Percentiles rank a stretch among this genome's conserved stretches.
phyloP scores from a whole-genome alignment of 2,329 filamentous ascomycete species.

The Alternaria conjuncta region DNA sequence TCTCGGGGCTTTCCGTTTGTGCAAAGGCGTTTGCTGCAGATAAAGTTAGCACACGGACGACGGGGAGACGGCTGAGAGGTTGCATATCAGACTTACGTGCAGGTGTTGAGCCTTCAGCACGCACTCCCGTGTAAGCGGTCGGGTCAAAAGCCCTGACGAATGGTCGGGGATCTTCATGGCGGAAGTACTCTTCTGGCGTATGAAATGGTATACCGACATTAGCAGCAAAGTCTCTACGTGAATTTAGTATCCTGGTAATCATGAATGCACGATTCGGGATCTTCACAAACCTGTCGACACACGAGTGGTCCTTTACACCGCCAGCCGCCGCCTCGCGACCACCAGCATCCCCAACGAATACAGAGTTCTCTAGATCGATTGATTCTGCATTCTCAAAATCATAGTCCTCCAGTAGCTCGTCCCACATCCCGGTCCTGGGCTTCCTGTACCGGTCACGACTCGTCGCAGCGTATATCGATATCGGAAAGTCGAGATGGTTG shows the following conservation, averaged over 20 bases:
- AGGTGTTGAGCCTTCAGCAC: slow-evolving; percentile 35
- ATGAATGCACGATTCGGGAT: slow-evolving; percentile 10
- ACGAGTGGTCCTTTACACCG: slow-evolving; percentile 63
- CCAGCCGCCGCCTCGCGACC: slow-evolving; percentile 54
- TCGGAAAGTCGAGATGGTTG: slow-evolving; percentile 73
- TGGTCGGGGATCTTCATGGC: slow-evolving; percentile 68
- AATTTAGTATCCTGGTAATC: slow-evolving; percentile 18
- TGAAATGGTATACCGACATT: slow-evolving; percentile 82
- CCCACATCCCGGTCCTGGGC: slow-evolving; percentile 89
- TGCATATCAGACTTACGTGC: slow-evolving; percentile 39
- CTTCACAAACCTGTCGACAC: slow-evolving; percentile 61
- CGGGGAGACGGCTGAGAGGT: slow-evolving; percentile 16
- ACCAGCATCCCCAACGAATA: slow-evolving; percentile 90
- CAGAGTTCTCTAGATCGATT: slow-evolving; percentile 72
- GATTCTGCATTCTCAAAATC: slow-evolving; percentile 57
- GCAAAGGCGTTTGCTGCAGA: slow-evolving; percentile 51
- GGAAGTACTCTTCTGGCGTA: slow-evolving; percentile 93
- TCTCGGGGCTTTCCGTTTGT: slow-evolving; percentile 71
- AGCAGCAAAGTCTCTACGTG: slow-evolving; percentile 71
- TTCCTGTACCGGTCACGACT: slow-evolving; percentile 83
- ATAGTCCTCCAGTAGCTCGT: slow-evolving; percentile 63
- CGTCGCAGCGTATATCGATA: slow-evolving; percentile 86
- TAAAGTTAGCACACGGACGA: slow-evolving; percentile 26
- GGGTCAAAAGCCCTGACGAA: slow-evolving; percentile 78
- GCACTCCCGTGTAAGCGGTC: slow-evolving; percentile 41